phyloP scores from a whole-genome alignment of 257 asterid genomes.

The Solanum pimpinellifolium region DNA sequence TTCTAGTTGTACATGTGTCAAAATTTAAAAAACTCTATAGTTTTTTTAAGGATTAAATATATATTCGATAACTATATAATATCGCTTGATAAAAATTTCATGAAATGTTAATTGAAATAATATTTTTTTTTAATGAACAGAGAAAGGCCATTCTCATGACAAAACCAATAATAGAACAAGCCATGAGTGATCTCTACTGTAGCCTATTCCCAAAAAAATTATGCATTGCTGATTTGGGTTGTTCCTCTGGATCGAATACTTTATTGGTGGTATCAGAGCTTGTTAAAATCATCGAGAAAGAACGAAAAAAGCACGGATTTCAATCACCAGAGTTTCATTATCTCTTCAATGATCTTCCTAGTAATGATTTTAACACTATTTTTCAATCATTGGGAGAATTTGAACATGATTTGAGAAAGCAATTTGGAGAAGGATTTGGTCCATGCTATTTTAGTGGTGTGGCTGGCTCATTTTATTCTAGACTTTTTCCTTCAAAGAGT shows the following conservation, averaged over 20 bases:
- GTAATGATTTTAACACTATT: conserved; percentile 63
- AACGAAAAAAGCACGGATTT: conserved; percentile 2
- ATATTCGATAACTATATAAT: neutral
- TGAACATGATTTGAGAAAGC: conserved; percentile 2
- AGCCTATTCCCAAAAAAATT: neutral
- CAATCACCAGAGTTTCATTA: conserved; percentile 36
- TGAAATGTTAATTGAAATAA: neutral
- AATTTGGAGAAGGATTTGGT: conserved; percentile 14
- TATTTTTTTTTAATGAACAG: neutral
- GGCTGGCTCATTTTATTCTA: conserved; percentile 44
- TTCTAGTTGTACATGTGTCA: neutral
- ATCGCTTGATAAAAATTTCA: neutral
- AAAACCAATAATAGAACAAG: conserved; percentile 23
- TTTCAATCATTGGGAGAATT: conserved; percentile 29
- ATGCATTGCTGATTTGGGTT: conserved; percentile 6
- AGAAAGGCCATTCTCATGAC: conserved; percentile 32
- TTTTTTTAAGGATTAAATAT: neutral
- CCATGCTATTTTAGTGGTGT: conserved; percentile 36
- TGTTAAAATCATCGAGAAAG: conserved; percentile 1
- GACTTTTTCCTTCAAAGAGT: conserved; percentile 35
- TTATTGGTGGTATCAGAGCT: conserved; percentile 13
- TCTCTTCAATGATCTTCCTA: conserved; percentile 50
- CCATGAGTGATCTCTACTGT: conserved; percentile 13
- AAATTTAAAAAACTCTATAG: neutral
- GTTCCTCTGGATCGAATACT: conserved; percentile 1